Base-by-base conservation (phyloP, 495 filamentous ascomycete genomes). In the Usnea hakonensis region DNA sequence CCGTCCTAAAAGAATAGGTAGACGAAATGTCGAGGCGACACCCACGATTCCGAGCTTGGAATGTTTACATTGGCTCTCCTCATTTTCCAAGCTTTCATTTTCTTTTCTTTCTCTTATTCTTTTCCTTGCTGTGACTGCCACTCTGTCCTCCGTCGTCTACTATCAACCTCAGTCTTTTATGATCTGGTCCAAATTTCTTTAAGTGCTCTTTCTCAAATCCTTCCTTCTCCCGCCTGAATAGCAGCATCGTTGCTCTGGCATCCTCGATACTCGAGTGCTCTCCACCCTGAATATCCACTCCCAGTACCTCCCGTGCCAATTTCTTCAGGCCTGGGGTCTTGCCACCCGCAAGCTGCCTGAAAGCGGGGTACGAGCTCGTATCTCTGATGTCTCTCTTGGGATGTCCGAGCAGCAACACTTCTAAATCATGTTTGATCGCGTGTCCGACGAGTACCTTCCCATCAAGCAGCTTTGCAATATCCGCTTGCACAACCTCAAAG, bases 381-480 rank as follows among this genome's bases (percentile, higher is more conserved):
- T 98, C 94, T 61, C 94, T 78, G 32, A 92, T 86, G 69, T 90
- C 85, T 60, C 82, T 78, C 63, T 82, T 82, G 13, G 92, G 86
- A 67, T 97, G 93, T 17, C 80, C 77, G 32, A 97, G 74, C 40
- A 88, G 73, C 48, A 98, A 76, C 10, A 81, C 92, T 30, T 85
- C 81, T 28, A 97, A 72, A 71, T 98, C 94, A 65, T 97, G 88
- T 65, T 86, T 84, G 33, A 97, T 72, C n/a, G 92, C 90, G 72
- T 98, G 94, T 1, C 94, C 94, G 3, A 98, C 82, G 1, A 98
- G 74, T 36, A 97, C 82, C 19, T 88, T 78, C 16, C 79, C 87
- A 26, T 85, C 75, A 7, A 98, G 73, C 5, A 97, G 79, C n/a
- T 76, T 78, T 0, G 87, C 82, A 23, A 96, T 82, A 46, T 87